Percentiles rank a stretch among this genome's conserved stretches.
These are phyloP conservation scores for Cynara cardunculus DNA, from an alignment of 129 eudicot species.

Conservation along the genomic window DNA sequence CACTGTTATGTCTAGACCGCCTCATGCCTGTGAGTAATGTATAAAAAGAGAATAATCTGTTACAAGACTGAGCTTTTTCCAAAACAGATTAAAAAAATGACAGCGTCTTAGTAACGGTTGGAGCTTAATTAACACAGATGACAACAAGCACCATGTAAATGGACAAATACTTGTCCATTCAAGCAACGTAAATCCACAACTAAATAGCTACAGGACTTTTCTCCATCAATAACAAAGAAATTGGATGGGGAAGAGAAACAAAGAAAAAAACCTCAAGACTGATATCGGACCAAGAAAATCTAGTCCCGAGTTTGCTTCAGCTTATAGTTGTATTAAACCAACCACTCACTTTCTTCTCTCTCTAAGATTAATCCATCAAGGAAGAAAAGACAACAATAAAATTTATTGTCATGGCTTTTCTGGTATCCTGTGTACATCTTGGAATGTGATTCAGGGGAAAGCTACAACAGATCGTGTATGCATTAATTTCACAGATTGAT, in stretches of 20 bases:
- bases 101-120: background rate
- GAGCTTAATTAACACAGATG: constrained; percentile 12
- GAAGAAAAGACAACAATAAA: background rate
- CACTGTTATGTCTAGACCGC: constrained; percentile 53
- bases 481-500: background rate
- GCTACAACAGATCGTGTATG: constrained; percentile 1
- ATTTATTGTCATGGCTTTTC: background rate
- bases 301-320: background rate
- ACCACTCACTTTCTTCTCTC: constrained; percentile 11
- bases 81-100: background rate
- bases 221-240: background rate
- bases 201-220: background rate
- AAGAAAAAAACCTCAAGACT: background rate
- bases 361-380: background rate
- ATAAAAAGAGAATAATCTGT: background rate
- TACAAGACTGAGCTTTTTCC: background rate
- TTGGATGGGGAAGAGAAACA: background rate
- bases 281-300: background rate
- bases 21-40: constrained; percentile 48
- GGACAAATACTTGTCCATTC: background rate
- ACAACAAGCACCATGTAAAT: background rate
- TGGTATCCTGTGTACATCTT: background rate
- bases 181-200: constrained; percentile 15
- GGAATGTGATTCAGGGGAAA: constrained; percentile 2
- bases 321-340: background rate